Evolutionary conservation across 495 filamentous ascomycete genomes (phyloP).

Genomic region (Rostrohypoxylon terebratum): DNA sequence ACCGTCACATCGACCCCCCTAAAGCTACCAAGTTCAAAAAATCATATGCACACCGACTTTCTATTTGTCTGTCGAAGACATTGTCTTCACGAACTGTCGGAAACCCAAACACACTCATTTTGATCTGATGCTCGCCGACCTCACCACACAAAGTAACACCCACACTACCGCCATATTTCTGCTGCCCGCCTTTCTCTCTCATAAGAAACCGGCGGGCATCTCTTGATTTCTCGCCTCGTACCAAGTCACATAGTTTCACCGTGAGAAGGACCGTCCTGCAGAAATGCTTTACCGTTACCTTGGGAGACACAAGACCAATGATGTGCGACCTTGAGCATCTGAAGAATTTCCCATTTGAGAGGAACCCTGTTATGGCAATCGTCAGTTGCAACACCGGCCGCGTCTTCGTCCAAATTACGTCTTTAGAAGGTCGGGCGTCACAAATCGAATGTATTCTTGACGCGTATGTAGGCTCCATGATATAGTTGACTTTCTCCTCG

Average conservation of each 20-base stretch:
- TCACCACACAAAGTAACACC: conserved; percentile 44
- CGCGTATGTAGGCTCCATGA: conserved; percentile 25
- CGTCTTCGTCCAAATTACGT: conserved; percentile 21
- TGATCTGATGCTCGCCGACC: conserved; percentile 41
- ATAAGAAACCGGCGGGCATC: conserved; percentile 35
- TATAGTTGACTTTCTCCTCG: conserved; percentile 18
- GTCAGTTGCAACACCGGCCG: conserved; percentile 32
- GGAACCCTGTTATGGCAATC: conserved; percentile 21
- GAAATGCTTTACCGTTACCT: conserved; percentile 38
- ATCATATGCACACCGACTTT: conserved; percentile 50
- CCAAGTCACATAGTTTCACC: conserved; percentile 44
- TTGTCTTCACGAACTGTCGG: conserved; percentile 43
- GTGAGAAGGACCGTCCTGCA: conserved; percentile 47
- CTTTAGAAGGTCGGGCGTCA: conserved; percentile 18
- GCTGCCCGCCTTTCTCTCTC: conserved; percentile 29
- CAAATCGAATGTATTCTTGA: conserved; percentile 25
- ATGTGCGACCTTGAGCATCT: conserved; percentile 10
- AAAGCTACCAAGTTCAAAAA: conserved; percentile 33
- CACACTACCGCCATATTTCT: conserved; percentile 37
- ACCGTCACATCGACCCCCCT: conserved; percentile 43
- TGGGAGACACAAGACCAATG: conserved; percentile 34
- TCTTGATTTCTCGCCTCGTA: conserved; percentile 34
- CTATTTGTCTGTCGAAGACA: conserved; percentile 34
- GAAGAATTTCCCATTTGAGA: conserved; percentile 25
- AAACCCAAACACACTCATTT: conserved; percentile 29